phyloP scores from a whole-genome alignment of 1,284 basidiomycete species.

The Fomitopsis schrenkii region DNA sequence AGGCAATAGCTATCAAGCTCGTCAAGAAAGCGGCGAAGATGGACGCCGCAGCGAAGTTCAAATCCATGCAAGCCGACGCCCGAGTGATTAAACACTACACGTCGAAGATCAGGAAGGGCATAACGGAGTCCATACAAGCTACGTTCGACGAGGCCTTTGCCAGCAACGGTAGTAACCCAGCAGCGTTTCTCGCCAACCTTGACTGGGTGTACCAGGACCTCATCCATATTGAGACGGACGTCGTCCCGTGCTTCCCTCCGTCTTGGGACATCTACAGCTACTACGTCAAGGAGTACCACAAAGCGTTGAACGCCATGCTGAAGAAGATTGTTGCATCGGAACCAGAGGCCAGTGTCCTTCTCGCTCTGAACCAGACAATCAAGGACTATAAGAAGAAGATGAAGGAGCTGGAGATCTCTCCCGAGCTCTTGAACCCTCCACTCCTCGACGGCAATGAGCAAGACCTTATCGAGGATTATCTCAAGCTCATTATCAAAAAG shows the following conservation, averaged over 20 bases:
- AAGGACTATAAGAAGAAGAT: constrained; percentile 95
- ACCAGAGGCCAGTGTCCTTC: constrained; percentile 83
- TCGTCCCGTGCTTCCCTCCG: constrained; percentile 89
- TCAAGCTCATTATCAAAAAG: constrained; percentile 89
- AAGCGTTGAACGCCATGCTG: constrained; percentile 77
- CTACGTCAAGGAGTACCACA: constrained; percentile 91
- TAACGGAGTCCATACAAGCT: constrained; percentile 74
- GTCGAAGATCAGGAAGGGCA: constrained; percentile 82
- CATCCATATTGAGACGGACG: constrained; percentile 83
- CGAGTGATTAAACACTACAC: constrained; percentile 96
- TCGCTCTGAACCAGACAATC: constrained; percentile 88
- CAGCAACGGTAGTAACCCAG: constrained; percentile 59
- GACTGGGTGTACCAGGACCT: constrained; percentile 96
- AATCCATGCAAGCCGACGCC: constrained; percentile 89
- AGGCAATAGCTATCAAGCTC: constrained; percentile 90
- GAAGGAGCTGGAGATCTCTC: constrained; percentile 86
- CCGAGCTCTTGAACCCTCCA: constrained; percentile 83
- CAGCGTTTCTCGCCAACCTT: constrained; percentile 75
- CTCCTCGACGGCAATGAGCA: constrained; percentile 94
- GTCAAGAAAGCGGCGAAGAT: constrained; percentile 90
- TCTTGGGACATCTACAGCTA: constrained; percentile 86
- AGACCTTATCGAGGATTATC: constrained; percentile 92
- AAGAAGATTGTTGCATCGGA: constrained; percentile 70
- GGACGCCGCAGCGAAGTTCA: constrained; percentile 88
- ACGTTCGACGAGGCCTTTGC: constrained; percentile 73